Evolutionary conservation across 768 basidiomycete species (phyloP).

Genomic region (Peribolospora kevripleyi): DNA sequence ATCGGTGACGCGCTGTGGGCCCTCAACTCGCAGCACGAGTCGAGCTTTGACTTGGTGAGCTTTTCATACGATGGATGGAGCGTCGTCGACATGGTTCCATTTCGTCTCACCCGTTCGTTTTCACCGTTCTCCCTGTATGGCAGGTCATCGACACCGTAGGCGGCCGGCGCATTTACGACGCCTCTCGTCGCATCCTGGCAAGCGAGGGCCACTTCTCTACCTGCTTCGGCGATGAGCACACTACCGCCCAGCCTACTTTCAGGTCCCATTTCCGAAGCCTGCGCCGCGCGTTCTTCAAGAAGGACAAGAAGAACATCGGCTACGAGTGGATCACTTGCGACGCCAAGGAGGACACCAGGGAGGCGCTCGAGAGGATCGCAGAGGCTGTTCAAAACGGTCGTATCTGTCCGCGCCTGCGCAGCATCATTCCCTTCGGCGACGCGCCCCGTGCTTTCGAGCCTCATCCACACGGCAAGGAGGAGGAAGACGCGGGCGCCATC

Average conservation of each 20-base stretch:
- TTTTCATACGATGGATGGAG: conserved; percentile 13
- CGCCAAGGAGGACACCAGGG: conserved; percentile 9
- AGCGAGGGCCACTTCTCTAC: conserved; percentile 11
- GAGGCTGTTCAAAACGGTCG: conserved; percentile 1
- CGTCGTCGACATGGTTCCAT: conserved; percentile 1
- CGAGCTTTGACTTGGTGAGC: conserved; percentile 13
- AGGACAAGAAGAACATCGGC: conserved; percentile 11
- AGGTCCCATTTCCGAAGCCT: conserved; percentile 10
- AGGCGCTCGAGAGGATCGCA: conserved; percentile 12
- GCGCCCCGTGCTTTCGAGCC: too few species aligned
- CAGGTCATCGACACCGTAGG: not conserved
- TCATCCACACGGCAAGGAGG: too few species aligned
- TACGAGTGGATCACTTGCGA: conserved; percentile 10
- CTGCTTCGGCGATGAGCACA: conserved; percentile 5
- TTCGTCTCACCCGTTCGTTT: not conserved
- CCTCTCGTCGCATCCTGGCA: conserved; percentile 12
- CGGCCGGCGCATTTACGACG: conserved; percentile 14
- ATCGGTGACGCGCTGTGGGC: conserved; percentile 12
- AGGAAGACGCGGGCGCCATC: too few species aligned
- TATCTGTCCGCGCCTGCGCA: too few species aligned
- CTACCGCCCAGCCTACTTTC: not conserved
- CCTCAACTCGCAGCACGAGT: conserved; percentile 12
- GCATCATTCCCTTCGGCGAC: too few species aligned
- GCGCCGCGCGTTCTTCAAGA: conserved; percentile 14
- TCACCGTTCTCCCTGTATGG: not conserved